phyloP scores from a whole-genome alignment of 768 basidiomycete species.

The Nidularia pulvinata region DNA sequence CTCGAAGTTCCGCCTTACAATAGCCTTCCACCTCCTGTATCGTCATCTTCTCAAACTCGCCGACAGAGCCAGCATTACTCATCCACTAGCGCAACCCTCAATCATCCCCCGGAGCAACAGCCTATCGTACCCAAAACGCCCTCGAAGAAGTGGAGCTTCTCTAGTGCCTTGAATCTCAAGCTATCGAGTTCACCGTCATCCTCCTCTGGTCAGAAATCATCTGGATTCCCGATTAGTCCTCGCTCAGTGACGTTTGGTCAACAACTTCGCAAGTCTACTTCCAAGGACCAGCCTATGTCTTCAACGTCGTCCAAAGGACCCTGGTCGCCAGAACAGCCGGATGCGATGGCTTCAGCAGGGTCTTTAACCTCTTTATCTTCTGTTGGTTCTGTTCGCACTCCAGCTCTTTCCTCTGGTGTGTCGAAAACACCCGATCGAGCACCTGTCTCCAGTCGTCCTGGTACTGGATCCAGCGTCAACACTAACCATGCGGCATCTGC shows the following conservation, averaged over 20 bases:
- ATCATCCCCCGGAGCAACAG: conserved; percentile 33
- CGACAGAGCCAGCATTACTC: conserved; percentile 38
- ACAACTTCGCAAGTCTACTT: conserved; percentile 66
- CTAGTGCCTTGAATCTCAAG: conserved; percentile 80
- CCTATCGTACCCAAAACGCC: conserved; percentile 69
- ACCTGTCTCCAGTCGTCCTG: conserved; percentile 60
- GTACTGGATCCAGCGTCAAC: conserved; percentile 76
- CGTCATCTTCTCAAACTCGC: conserved; percentile 24
- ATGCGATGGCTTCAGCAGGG: conserved; percentile 78
- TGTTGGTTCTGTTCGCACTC: conserved; percentile 59
- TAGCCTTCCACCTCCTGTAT: conserved; percentile 23
- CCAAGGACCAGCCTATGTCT: conserved; percentile 60
- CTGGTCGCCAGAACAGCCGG: conserved; percentile 73
- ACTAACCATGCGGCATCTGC: conserved; percentile 60
- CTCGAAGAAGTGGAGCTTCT: conserved; percentile 97
- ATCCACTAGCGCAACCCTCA: conserved; percentile 31
- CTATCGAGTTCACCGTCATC: conserved; percentile 66
- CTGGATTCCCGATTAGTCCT: conserved; percentile 64
- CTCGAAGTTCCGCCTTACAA: conserved; percentile 48
- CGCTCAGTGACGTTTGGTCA: conserved; percentile 68
- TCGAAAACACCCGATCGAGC: conserved; percentile 69
- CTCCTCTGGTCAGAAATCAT: conserved; percentile 52
- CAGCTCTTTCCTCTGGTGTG: conserved; percentile 37
- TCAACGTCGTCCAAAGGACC: conserved; percentile 41
- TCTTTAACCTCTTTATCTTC: conserved; percentile 78